Percentiles rank a stretch among this genome's conserved stretches.
These are phyloP conservation scores for Podospora pseudocomata DNA, from an alignment of 495 filamentous ascomycete species.

Conservation along the genomic window DNA sequence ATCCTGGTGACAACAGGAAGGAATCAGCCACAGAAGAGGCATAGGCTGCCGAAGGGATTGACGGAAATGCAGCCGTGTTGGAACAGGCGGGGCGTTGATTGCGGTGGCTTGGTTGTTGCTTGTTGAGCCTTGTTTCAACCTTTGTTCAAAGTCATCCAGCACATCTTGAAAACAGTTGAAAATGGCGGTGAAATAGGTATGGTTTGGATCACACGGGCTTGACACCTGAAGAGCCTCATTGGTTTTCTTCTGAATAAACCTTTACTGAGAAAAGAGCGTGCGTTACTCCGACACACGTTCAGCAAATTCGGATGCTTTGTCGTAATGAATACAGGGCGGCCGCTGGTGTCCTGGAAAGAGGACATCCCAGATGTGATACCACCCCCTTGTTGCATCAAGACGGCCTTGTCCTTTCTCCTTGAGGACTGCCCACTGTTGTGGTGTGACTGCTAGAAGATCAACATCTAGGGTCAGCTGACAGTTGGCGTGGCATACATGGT, in stretches of 20 bases:
- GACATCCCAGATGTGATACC: too few relatives aligned
- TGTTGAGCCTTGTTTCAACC: not conserved
- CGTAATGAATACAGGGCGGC: too few relatives aligned
- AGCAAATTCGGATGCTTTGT: too few relatives aligned
- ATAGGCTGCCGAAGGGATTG: not conserved
- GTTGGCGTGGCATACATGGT: not conserved
- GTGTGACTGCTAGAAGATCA: too few relatives aligned
- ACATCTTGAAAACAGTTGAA: not conserved
- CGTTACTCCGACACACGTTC: too few relatives aligned
- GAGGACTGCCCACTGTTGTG: too few relatives aligned
- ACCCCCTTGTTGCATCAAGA: too few relatives aligned
- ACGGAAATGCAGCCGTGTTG: not conserved
- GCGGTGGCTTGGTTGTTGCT: not conserved
- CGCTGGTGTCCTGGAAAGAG: too few relatives aligned
- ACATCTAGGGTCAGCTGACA: not conserved
- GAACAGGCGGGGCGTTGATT: not conserved
- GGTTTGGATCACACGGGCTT: not conserved
- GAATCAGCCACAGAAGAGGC: not conserved
- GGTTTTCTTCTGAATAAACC: not conserved
- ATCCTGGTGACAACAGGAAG: not conserved
- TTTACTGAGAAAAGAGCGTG: not conserved
- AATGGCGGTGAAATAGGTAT: not conserved
- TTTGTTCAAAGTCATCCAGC: not conserved
- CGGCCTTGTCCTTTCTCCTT: too few relatives aligned
- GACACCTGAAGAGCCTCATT: not conserved